Conservation (phyloP, 1,139 yeast genomes). For the Hyphopichia khmerensis region DNA sequence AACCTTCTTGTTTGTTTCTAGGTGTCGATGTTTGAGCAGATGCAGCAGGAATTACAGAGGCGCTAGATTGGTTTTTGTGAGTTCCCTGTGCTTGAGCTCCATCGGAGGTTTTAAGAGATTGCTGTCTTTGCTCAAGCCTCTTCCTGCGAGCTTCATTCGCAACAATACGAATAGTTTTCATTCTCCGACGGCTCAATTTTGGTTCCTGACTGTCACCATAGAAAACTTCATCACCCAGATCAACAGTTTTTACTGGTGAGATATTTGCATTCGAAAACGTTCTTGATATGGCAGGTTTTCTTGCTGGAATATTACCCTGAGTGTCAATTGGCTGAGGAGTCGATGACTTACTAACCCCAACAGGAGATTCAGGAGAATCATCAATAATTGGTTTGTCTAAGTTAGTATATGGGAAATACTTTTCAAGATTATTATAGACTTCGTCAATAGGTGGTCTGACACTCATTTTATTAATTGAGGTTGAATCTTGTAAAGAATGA, state of each 20-base stretch:
- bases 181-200: conserved; percentile 35
- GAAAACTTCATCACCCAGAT: conserved; percentile 33
- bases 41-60: not conserved
- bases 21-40: not conserved
- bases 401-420: conserved; percentile 89
- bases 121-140: conserved; percentile 37
- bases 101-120: conserved; percentile 3
- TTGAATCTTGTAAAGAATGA: not conserved
- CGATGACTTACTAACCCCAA: conserved; percentile 6
- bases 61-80: no score
- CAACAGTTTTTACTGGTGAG: conserved; percentile 35
- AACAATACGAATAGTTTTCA: conserved; percentile 88
- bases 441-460: conserved; percentile 96
- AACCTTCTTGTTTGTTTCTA: not conserved
- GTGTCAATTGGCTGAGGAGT: conserved; percentile 3
- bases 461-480: conserved; percentile 29
- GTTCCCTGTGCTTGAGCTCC: no score
- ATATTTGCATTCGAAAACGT: conserved; percentile 50
- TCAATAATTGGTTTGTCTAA: conserved; percentile 90
- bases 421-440: conserved; percentile 85
- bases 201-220: conserved; percentile 31
- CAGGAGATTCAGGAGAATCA: conserved; percentile 67
- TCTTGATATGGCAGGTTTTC: conserved; percentile 42
- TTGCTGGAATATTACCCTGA: conserved; percentile 9
- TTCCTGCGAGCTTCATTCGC: conserved; percentile 81